Conservation (phyloP, 2,329 filamentous ascomycete genomes). For the Chrysoporthe austroafricana region DNA sequence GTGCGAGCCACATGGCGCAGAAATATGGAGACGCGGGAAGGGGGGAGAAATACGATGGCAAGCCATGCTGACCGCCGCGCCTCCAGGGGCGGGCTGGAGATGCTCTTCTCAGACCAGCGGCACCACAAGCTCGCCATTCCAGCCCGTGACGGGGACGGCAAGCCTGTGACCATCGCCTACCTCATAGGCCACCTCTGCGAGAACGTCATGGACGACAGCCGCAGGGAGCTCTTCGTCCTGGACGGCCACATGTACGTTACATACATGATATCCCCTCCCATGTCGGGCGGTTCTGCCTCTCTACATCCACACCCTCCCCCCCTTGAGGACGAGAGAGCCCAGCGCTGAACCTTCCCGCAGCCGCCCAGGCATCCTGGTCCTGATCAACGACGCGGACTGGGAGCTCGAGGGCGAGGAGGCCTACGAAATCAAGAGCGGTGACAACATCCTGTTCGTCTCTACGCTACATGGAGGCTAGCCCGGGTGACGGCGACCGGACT, state of each 20-base stretch:
- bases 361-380: constrained; percentile 90
- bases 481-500: background rate
- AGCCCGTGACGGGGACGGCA: constrained; percentile 59
- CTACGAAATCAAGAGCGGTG: constrained; percentile 79
- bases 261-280: constrained; percentile 6
- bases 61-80: background rate
- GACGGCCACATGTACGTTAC: constrained; percentile 82
- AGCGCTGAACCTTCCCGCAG: constrained; percentile 49
- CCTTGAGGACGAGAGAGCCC: background rate
- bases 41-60: no score
- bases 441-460: constrained; percentile 94
- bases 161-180: constrained; percentile 70
- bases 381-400: constrained; percentile 99
- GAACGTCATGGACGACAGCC: constrained; percentile 80
- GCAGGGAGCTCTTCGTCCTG: constrained; percentile 87
- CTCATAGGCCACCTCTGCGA: constrained; percentile 81
- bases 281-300: constrained; percentile 22
- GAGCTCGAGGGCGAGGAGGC: constrained; percentile 93
- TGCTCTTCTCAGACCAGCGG: constrained; percentile 85
- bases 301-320: constrained; percentile 6
- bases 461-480: constrained; percentile 87
- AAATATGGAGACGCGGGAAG: background rate
- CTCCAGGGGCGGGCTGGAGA: constrained; percentile 83
- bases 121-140: constrained; percentile 75
- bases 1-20: background rate